phyloP scores from a whole-genome alignment of 768 basidiomycete species.

The Chiua virens region DNA sequence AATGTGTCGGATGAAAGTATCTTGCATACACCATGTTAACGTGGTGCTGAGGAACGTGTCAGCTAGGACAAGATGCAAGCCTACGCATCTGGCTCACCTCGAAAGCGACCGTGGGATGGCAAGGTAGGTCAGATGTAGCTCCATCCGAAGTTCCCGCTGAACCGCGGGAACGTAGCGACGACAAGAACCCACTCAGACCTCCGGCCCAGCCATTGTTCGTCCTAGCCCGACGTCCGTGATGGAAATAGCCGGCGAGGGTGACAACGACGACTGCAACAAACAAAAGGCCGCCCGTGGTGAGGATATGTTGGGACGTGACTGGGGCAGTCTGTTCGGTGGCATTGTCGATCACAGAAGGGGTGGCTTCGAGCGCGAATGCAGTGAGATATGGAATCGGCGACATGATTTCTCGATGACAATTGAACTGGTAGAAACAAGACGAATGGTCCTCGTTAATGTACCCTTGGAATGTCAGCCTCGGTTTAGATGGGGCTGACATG shows the following conservation, averaged over 20 bases:
- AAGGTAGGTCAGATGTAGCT: neutral
- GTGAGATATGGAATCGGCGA: slow-evolving; percentile 17
- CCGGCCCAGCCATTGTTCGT: slow-evolving; percentile 9
- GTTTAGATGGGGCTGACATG: slow-evolving; percentile 4
- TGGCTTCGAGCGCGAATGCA: neutral
- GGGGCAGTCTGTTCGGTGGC: neutral
- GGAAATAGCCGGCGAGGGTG: slow-evolving; percentile 11
- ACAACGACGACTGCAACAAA: slow-evolving; percentile 11
- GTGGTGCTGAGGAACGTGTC: slow-evolving; percentile 5
- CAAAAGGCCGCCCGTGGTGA: slow-evolving; percentile 16
- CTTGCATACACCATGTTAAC: slow-evolving; percentile 23
- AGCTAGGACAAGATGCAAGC: neutral
- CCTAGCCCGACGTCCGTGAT: slow-evolving; percentile 2
- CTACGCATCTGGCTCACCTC: slow-evolving; percentile 1
- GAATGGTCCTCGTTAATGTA: slow-evolving; percentile 4
- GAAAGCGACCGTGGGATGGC: slow-evolving; percentile 9
- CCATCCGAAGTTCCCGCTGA: neutral
- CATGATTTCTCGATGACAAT: slow-evolving; percentile 10
- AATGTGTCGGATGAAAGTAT: slow-evolving; percentile 21
- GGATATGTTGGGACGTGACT: neutral
- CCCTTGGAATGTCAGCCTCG: neutral
- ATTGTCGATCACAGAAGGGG: slow-evolving; percentile 2
- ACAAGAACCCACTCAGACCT: slow-evolving; percentile 2
- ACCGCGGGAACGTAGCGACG: slow-evolving; percentile 6
- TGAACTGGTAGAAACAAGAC: neutral